phyloP scores from a whole-genome alignment of 23 red algal species.

The Cyanidium caldarium region DNA sequence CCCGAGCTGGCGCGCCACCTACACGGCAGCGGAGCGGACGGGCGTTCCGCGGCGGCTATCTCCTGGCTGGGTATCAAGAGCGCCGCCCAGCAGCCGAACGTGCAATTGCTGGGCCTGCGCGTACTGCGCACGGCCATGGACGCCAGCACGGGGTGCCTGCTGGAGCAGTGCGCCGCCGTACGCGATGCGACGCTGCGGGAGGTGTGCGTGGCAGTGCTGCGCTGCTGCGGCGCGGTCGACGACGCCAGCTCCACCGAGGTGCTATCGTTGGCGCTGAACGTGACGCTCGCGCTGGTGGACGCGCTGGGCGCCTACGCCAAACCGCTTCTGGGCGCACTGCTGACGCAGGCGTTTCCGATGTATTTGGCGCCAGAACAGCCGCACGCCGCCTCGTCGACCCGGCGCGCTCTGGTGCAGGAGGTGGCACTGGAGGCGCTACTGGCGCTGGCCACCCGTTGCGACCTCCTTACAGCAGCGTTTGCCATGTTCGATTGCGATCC shows the following conservation, averaged over 20 bases:
- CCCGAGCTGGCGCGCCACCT: background rate
- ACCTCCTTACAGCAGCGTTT: constrained; percentile 50
- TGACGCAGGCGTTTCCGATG: constrained; percentile 32
- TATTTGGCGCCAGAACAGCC: constrained; percentile 23
- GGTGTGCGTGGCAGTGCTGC: constrained; percentile 33
- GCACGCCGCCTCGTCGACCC: background rate
- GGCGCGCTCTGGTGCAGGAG: constrained; percentile 35
- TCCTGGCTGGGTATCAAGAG: background rate
- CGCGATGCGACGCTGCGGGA: constrained; percentile 18
- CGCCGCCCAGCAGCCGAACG: background rate
- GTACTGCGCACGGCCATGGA: background rate
- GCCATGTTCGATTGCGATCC: constrained; percentile 44
- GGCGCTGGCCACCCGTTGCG: constrained; percentile 24
- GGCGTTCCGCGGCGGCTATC: background rate
- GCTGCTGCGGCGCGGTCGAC: constrained; percentile 29
- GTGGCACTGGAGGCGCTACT: constrained; percentile 45
- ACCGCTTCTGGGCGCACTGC: constrained; percentile 38
- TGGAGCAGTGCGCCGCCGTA: background rate
- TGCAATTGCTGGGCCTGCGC: constrained; percentile 1
- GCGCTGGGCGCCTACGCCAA: constrained; percentile 28
- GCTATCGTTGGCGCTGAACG: constrained; percentile 30
- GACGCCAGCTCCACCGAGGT: constrained; percentile 24
- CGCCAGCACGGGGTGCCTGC: background rate
- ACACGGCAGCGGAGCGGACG: background rate
- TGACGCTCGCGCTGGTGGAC: constrained; percentile 36